phyloP scores from a whole-genome alignment of 148 eudicot species.

The Chenopodium suecicum region DNA sequence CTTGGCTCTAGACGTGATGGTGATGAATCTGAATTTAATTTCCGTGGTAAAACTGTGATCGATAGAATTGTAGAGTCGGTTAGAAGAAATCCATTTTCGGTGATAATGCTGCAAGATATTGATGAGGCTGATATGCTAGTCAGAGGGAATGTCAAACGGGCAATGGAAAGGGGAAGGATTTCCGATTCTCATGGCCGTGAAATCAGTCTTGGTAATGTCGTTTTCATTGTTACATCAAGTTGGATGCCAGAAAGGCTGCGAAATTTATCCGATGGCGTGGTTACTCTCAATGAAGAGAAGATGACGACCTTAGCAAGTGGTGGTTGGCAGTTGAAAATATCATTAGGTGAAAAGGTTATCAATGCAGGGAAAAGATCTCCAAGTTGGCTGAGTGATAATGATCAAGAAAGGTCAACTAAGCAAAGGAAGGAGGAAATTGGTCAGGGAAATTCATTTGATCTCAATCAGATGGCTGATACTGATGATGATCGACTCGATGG shows the following conservation, averaged over 20 bases:
- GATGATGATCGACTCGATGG: slow-evolving; percentile 70
- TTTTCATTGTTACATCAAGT: slow-evolving; percentile 63
- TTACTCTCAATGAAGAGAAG: slow-evolving; percentile 56
- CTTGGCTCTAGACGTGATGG: slow-evolving; percentile 70
- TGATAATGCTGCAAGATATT: slow-evolving; percentile 79
- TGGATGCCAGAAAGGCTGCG: slow-evolving; percentile 43
- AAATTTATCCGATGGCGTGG: slow-evolving; percentile 17
- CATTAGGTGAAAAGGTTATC: slow-evolving; percentile 43
- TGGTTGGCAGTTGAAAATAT: slow-evolving; percentile 70
- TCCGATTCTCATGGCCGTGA: slow-evolving; percentile 91
- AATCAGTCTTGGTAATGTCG: slow-evolving; percentile 76
- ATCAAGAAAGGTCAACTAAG: slow-evolving; percentile 43
- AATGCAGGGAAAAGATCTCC: slow-evolving; percentile 48
- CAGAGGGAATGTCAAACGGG: slow-evolving; percentile 72
- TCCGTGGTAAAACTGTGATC: slow-evolving; percentile 77
- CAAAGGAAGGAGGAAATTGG: slow-evolving; percentile 56
- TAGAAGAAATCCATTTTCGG: slow-evolving; percentile 72
- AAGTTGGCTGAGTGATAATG: slow-evolving; percentile 49
- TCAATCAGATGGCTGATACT: slow-evolving; percentile 53
- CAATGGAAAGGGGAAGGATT: slow-evolving; percentile 83
- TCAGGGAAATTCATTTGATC: slow-evolving; percentile 54
- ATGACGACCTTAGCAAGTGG: slow-evolving; percentile 49
- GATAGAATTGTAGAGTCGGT: slow-evolving; percentile 83
- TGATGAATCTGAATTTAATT: slow-evolving; percentile 54
- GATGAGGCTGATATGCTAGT: slow-evolving; percentile 73